Conservation (phyloP, 345 rosid genomes). For the Ailanthus altissimus region DNA sequence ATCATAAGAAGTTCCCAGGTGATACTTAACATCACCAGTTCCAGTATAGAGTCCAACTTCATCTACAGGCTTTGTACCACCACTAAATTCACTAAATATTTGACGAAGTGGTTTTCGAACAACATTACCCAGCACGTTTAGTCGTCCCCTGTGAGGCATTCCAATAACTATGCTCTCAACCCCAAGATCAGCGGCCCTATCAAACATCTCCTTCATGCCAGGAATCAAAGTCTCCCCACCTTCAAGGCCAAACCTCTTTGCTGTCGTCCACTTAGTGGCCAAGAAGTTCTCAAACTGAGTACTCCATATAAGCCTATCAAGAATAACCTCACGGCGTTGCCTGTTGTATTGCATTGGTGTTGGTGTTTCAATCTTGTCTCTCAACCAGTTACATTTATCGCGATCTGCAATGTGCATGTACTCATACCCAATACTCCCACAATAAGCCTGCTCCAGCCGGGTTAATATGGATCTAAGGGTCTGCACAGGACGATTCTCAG, state of each 20-base stretch:
- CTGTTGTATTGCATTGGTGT: slow-evolving; percentile 64
- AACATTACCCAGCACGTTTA: slow-evolving; percentile 79
- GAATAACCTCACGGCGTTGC: slow-evolving; percentile 72
- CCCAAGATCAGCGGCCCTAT: slow-evolving; percentile 74
- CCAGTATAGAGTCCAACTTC: slow-evolving; percentile 83
- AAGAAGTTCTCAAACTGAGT: slow-evolving; percentile 84
- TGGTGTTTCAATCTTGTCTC: slow-evolving; percentile 85
- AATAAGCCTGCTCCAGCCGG: slow-evolving; percentile 83
- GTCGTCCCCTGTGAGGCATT: slow-evolving; percentile 78
- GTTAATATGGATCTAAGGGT: slow-evolving; percentile 72
- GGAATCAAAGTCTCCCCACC: slow-evolving; percentile 88
- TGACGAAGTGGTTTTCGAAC: slow-evolving; percentile 79
- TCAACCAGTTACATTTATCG: slow-evolving; percentile 79
- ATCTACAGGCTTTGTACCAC: slow-evolving; percentile 80
- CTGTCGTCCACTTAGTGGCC: slow-evolving; percentile 87
- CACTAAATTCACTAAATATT: slow-evolving; percentile 79
- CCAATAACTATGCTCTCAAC: slow-evolving; percentile 86
- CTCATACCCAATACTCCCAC: slow-evolving; percentile 80
- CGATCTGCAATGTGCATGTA: slow-evolving; percentile 88
- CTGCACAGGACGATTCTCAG: slow-evolving; percentile 86
- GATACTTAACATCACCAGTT: slow-evolving; percentile 85
- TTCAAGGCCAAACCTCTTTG: slow-evolving; percentile 89
- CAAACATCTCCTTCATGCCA: slow-evolving; percentile 93
- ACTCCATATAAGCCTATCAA: slow-evolving; percentile 83
- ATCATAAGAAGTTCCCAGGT: slow-evolving; percentile 85